Conservation (phyloP, 805 yeast genomes). For the Groenewaldozyma salmanticensis region DNA sequence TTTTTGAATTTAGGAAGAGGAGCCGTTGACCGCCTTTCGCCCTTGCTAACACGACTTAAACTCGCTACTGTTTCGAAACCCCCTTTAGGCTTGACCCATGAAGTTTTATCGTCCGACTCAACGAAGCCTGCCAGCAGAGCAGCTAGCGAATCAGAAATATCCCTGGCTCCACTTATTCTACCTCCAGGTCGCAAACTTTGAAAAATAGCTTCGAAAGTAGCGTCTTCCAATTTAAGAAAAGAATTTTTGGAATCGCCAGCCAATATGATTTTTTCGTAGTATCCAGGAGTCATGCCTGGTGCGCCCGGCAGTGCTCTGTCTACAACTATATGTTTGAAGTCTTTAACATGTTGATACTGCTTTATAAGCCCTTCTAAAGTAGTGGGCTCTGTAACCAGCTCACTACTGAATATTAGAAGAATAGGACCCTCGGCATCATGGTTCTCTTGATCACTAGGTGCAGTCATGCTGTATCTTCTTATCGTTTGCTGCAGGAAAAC, state of each 20-base stretch:
- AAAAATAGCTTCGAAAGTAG: constrained; percentile 22
- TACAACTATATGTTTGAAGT: not conserved
- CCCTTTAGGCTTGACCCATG: constrained; percentile 47
- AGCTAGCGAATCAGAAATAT: constrained; percentile 31
- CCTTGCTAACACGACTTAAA: constrained; percentile 7
- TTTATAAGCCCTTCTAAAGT: no score
- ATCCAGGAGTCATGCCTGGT: not conserved
- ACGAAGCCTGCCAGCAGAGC: constrained; percentile 60
- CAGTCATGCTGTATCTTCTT: no score
- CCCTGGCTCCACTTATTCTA: constrained; percentile 22
- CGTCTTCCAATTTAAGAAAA: constrained; percentile 8
- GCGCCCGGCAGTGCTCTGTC: not conserved
- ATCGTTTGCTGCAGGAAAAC: no score
- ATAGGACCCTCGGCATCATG: not conserved
- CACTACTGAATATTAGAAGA: not conserved
- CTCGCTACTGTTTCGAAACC: constrained; percentile 14
- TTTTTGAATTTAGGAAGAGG: constrained; percentile 19
- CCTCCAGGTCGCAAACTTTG: constrained; percentile 25
- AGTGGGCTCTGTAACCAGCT: not conserved
- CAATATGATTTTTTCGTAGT: no score
- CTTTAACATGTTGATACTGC: not conserved
- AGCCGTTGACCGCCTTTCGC: constrained; percentile 2
- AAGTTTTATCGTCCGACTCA: constrained; percentile 30
- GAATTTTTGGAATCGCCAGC: not conserved
- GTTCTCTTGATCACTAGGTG: no score